Evolutionary conservation across 225 moss, liverwort and hornwort species (phyloP).

Genomic region (Bryoerythrophyllum caledonicum): DNA sequence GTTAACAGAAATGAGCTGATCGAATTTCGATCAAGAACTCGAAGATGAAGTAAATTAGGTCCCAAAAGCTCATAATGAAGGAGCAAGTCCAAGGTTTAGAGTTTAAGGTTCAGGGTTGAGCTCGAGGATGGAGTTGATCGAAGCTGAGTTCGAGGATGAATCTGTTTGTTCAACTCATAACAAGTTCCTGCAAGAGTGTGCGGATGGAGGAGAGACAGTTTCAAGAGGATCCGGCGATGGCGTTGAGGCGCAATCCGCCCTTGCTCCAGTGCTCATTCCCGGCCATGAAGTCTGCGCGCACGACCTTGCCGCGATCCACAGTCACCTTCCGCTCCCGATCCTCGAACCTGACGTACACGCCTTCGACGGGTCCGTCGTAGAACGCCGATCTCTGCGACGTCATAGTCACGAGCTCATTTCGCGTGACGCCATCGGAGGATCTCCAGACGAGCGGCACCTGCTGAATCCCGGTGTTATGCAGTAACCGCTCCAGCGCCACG

Average conservation of each 20-base stretch:
- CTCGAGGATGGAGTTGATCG: too few species aligned
- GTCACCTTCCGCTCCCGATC: slow-evolving; percentile 34
- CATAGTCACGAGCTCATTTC: slow-evolving; percentile 25
- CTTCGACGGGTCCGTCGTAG: slow-evolving; percentile 57
- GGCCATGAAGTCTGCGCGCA: slow-evolving; percentile 58
- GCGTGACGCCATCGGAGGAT: slow-evolving; percentile 4
- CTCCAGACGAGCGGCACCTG: slow-evolving; percentile 46
- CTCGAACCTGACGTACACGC: slow-evolving; percentile 65
- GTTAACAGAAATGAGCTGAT: background rate
- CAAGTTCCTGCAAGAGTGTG: background rate
- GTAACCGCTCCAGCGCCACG: slow-evolving; percentile 32
- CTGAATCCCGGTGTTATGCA: slow-evolving; percentile 39
- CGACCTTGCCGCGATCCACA: slow-evolving; percentile 65
- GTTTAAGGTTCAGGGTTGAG: too few species aligned
- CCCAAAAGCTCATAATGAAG: too few species aligned
- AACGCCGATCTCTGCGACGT: slow-evolving; percentile 36
- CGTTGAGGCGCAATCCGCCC: slow-evolving; percentile 32
- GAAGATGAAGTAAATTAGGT: background rate
- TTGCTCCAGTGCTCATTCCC: slow-evolving; percentile 71
- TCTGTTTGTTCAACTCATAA: too few species aligned
- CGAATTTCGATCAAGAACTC: background rate
- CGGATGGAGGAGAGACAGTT: background rate
- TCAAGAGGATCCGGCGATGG: background rate
- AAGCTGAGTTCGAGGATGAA: too few species aligned
- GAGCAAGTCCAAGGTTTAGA: too few species aligned